Evolutionary conservation across 805 yeast species (phyloP), one percentile per base, ranked within the genome.

Genomic region (Starmerella floricola): DNA sequence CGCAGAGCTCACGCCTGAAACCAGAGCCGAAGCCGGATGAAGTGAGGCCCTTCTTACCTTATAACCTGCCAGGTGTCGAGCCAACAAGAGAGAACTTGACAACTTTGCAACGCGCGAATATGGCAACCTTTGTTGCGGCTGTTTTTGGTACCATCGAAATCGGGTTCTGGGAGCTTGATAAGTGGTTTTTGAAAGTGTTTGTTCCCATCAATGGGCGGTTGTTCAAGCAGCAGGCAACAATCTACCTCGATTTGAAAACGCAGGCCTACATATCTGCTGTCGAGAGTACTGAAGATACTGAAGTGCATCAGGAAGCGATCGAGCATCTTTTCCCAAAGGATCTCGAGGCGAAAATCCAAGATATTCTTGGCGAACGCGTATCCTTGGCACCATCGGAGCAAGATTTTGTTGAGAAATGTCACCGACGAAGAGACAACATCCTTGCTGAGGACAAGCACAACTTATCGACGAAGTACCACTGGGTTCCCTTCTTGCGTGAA

Each of bases 221-320:
- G 32, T 64, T 85, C 45, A 86, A 86, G 58, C 74, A 81, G 8
- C 95, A 84, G 52, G 86, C 91, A 0, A 75, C 74, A 11, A 62
- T 91, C 38, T 85, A 71, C 52, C 66, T 91, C 31, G 96, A 91
- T 52, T 69, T 91, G 57, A 91, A 91, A 59, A 91, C 98, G 0
- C 98, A 91, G 61, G 95, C 95, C 0, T 91, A 76, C 56, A 86
- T 91, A 17, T 79, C 95, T 1, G 95, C 94, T 0, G 61, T 87
- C 46, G 83, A 79, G 11, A 31, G 44, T 13, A 36, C 44, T 3
- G 34, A 40, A 10, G 70, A 69, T 10, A 74, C 75, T 41, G 66
- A 80, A 50, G 64, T 80, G 1, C 71, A 74, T 47, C 71, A 69
- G 43, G 87, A 79, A 34, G 72, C 84, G 10, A 64, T 87, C 49